Percentiles rank a stretch among this genome's conserved stretches.
Evolutionary conservation across 805 yeast species (phyloP).

Genomic region (Metschnikowia similis): DNA sequence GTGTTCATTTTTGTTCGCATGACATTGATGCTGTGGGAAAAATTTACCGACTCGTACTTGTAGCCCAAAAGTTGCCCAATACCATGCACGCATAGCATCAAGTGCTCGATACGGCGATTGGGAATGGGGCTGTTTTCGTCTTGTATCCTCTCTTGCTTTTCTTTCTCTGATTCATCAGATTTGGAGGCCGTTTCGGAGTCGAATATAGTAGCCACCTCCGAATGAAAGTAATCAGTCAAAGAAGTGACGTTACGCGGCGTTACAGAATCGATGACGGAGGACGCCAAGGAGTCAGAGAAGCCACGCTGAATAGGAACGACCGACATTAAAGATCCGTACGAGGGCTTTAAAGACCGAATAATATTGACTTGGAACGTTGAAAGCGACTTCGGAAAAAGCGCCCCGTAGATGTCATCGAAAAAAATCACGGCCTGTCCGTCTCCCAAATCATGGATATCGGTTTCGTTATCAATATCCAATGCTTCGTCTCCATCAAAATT

Average conservation of each 20-base stretch:
- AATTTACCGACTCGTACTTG: constrained; percentile 75
- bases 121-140: constrained; percentile 3
- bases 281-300: constrained; percentile 31
- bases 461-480: constrained; percentile 21
- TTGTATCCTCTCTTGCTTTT: constrained; percentile 9
- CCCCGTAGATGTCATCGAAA: constrained; percentile 42
- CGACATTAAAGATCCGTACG: constrained; percentile 38
- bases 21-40: constrained; percentile 76
- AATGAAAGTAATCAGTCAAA: constrained; percentile 28
- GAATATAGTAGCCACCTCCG: constrained; percentile 25
- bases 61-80: constrained; percentile 86
- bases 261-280: constrained; percentile 28
- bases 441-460: constrained; percentile 27
- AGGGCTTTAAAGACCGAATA: constrained; percentile 33
- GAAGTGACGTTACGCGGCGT: constrained; percentile 31
- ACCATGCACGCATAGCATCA: constrained; percentile 90
- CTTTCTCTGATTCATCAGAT: constrained; percentile 14
- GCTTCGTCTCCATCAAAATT: constrained; percentile 4
- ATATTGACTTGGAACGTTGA: constrained; percentile 34
- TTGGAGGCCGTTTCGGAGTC: constrained; percentile 9
- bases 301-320: constrained; percentile 52
- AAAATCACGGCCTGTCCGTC: constrained; percentile 37
- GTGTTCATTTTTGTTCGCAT: constrained; percentile 55
- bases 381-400: constrained; percentile 43
- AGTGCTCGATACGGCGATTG: constrained; percentile 46